These are phyloP conservation scores for Karstenula rhodostoma DNA, from an alignment of 2,329 filamentous ascomycete species.

Conservation along the genomic window DNA sequence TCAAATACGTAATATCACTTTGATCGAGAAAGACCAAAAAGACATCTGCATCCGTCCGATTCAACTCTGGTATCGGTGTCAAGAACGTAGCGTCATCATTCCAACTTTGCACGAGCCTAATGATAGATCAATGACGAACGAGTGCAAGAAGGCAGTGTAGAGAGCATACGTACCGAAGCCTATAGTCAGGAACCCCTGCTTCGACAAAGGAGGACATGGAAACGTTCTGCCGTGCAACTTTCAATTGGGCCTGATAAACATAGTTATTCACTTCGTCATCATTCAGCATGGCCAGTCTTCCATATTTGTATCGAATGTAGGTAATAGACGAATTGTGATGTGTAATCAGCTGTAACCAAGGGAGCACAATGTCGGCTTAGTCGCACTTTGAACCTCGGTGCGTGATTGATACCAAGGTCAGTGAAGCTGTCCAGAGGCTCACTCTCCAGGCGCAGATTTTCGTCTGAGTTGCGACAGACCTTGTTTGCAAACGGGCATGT, in stretches of 20 bases:
- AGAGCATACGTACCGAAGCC: background rate
- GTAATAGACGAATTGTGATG: background rate
- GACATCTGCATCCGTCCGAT: background rate
- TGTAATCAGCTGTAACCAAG: constrained; percentile 15
- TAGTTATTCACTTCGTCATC: constrained; percentile 9
- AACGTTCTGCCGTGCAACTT: background rate
- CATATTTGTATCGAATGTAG: background rate
- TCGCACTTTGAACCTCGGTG: constrained; percentile 14
- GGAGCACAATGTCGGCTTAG: constrained; percentile 18
- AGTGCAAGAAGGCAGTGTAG: background rate
- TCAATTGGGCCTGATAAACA: background rate
- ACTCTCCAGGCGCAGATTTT: constrained; percentile 27
- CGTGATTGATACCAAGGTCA: constrained; percentile 30
- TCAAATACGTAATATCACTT: constrained; percentile 6
- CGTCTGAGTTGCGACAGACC: constrained; percentile 14
- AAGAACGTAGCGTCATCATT: background rate
- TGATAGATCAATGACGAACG: background rate
- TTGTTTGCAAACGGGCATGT: constrained; percentile 22
- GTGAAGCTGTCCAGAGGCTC: constrained; percentile 26
- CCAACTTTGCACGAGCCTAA: background rate
- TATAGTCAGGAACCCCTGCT: background rate
- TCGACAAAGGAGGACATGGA: background rate
- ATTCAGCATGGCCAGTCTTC: background rate
- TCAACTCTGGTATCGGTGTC: background rate
- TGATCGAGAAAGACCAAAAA: background rate